phyloP scores from a whole-genome alignment of 371 early-diverging fungal species.

The Mucor lusitanicus region DNA sequence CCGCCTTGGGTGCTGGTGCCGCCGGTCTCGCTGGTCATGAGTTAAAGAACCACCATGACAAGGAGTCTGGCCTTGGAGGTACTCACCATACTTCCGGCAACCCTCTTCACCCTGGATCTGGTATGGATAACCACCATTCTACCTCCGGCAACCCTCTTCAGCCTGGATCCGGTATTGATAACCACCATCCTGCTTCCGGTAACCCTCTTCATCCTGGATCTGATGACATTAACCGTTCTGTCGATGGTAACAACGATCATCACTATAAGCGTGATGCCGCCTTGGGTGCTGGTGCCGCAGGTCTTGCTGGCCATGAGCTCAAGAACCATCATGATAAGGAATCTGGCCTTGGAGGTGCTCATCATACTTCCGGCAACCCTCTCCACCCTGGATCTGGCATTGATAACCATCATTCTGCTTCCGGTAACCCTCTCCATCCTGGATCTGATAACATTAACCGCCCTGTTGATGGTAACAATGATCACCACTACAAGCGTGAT shows the following conservation, averaged over 20 bases:
- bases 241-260: background rate
- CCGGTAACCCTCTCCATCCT: background rate
- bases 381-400: background rate
- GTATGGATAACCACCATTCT: too few relatives aligned
- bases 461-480: background rate
- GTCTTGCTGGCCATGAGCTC: slow-evolving; percentile 12
- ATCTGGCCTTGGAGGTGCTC: background rate
- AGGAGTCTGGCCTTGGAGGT: background rate
- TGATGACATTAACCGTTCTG: background rate
- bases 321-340: background rate
- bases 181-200: background rate
- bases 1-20: slow-evolving; percentile 11
- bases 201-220: background rate
- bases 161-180: background rate
- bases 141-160: too few relatives aligned
- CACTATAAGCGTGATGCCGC: slow-evolving; percentile 1
- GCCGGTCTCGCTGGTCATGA: slow-evolving; percentile 16
- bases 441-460: too few relatives aligned
- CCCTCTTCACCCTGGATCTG: too few relatives aligned
- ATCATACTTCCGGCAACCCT: background rate
- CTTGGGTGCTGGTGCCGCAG: slow-evolving; percentile 11
- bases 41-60: slow-evolving; percentile 11
- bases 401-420: background rate
- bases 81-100: too few relatives aligned
- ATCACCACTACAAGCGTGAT: slow-evolving; percentile 17